Evolutionary conservation across 768 basidiomycete species (phyloP), one percentile per base, ranked within the genome.

Genomic region (Tylopilus subfusipes): DNA sequence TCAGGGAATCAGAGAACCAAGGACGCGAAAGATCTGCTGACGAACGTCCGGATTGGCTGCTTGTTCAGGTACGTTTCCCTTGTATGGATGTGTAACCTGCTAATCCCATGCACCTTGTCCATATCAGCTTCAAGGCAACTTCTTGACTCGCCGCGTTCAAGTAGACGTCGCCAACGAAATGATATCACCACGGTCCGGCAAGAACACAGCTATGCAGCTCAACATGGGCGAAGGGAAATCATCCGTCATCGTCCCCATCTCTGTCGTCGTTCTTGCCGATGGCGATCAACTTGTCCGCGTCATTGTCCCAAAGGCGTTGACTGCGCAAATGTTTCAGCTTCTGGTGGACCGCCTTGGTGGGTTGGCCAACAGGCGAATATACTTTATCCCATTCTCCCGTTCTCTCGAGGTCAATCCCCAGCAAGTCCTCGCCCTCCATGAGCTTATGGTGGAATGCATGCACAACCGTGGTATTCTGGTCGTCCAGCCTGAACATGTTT

Each of bases 141-240:
- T 83, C 31, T 53, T 73, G 10, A 63, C 72, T 25, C 77, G 82
- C 5, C 68, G 70, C 0, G 58, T 81, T 16, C 82, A 83, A 53
- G 63, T 65, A 0, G 48, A 63, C 0, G 66, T 82, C 7, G 77
- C 80, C 2, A 48, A 61, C 2, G 72, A 80, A 44, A 83, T 83
- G 82, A 76, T 79, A 24, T 49, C 59, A 0, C 81, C 82, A 0
- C 51, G 48, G 3, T 71, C 65, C 0, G 54, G 56, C 2, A 14
- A 57, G 12, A 83, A 77, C 50, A 74, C 75, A 0, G 62, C 72
- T 11, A 66, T 78, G 30, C 81, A 83, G 36, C 74, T 83, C 19
- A 81, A 83, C 46, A 83, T 83, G 81, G 81, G 81, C 2, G 81
- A 83, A 50, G 82, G 81, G 1, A 83, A 83, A 54, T 73, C 75